A percentile compares a stretch with the other conserved stretches of the same genome.
phyloP scores from a whole-genome alignment of 805 yeast species.

The Metschnikowia cubensis region DNA sequence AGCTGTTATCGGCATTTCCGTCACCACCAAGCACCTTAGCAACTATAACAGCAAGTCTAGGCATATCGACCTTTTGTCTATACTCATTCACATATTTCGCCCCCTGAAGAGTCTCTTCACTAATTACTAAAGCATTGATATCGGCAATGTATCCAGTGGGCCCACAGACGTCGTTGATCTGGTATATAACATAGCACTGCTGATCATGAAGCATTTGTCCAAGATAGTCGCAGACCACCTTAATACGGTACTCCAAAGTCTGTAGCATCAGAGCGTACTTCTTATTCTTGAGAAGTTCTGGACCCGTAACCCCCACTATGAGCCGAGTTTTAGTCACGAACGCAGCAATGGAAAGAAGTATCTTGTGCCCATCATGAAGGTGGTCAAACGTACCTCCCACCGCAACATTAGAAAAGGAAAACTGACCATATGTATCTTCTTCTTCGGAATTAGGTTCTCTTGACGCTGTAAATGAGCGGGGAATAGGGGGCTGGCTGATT shows the following conservation, averaged over 20 bases:
- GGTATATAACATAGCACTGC: constrained; percentile 47
- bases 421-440: neutral
- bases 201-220: constrained; percentile 39
- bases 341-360: constrained; percentile 68
- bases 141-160: constrained; percentile 77
- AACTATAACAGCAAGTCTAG: constrained; percentile 35
- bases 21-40: constrained; percentile 62
- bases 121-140: constrained; percentile 77
- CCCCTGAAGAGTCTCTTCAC: constrained; percentile 75
- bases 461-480: neutral
- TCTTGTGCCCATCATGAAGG: constrained; percentile 91
- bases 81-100: constrained; percentile 67
- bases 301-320: constrained; percentile 83
- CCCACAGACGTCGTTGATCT: constrained; percentile 85
- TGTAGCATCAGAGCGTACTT: constrained; percentile 66
- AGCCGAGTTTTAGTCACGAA: constrained; percentile 53
- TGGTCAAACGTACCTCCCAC: constrained; percentile 98
- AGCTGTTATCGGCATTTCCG: constrained; percentile 36
- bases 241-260: constrained; percentile 48
- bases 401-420: constrained; percentile 34
- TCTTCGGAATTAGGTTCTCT: neutral
- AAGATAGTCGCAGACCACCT: constrained; percentile 48
- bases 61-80: constrained; percentile 55
- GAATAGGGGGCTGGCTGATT: neutral
- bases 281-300: constrained; percentile 67